Evolutionary conservation across 768 basidiomycete genomes (phyloP).

Genomic region (Macrolepiota dolichaula): DNA sequence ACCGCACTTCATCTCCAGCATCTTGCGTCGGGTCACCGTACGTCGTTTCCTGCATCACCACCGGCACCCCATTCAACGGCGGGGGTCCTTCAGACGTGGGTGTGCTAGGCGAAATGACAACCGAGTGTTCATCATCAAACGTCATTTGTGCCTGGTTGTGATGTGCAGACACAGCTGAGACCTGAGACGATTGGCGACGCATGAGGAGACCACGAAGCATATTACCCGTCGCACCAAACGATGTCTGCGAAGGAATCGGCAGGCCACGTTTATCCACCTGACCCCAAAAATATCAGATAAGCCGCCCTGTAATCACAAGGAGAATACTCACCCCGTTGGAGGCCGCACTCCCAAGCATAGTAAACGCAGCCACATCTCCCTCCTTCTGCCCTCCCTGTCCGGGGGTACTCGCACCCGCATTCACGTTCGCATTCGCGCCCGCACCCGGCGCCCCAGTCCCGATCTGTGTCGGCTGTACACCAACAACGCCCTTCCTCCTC

Average conservation of each 20-base stretch:
- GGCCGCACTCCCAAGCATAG: conserved; percentile 77
- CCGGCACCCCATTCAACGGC: not conserved
- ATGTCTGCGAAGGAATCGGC: conserved; percentile 74
- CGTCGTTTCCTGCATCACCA: conserved; percentile 45
- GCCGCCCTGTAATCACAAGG: not conserved
- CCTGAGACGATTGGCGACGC: conserved; percentile 88
- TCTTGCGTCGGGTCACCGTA: conserved; percentile 85
- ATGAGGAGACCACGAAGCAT: conserved; percentile 88
- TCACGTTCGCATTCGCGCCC: conserved; percentile 28
- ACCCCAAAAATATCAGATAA: conserved; percentile 1
- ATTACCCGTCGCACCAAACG: conserved; percentile 65
- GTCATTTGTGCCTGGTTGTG: conserved; percentile 31
- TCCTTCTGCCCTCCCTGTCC: conserved; percentile 21
- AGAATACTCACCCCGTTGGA: conserved; percentile 74
- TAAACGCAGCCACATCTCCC: conserved; percentile 59
- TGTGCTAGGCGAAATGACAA: conserved; percentile 23
- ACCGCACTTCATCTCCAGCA: conserved; percentile 92
- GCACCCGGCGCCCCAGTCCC: conserved; percentile 33
- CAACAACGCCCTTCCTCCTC: conserved; percentile 54
- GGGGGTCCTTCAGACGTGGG: not conserved
- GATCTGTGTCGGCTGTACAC: conserved; percentile 11
- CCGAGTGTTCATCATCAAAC: conserved; percentile 46
- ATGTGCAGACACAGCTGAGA: conserved; percentile 43
- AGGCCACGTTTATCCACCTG: conserved; percentile 90
- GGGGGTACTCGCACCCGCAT: conserved; percentile 20